A percentile compares a stretch with the other conserved stretches of the same genome.
Evolutionary conservation across 306 rosid genomes (phyloP).

Genomic region (Malus domestica): ASM211411v1 NC_041796.1:25641001-25641500

Average conservation of each 20-base stretch:
- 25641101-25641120: conserved; percentile 10
- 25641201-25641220: conserved; percentile 8
- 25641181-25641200: conserved; percentile 21
- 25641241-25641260: conserved; percentile 26
- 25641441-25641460: conserved; percentile 28
- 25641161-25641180: background rate
- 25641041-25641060: background rate
- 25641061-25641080: background rate
- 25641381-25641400: conserved; percentile 23
- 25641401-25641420: conserved; percentile 24
- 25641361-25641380: conserved; percentile 42
- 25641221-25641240: conserved; percentile 4
- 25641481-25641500: conserved; percentile 47
- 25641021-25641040: conserved; percentile 21
- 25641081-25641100: conserved; percentile 11
- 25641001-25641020: conserved; percentile 4
- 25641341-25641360: conserved; percentile 28
- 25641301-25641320: conserved; percentile 32
- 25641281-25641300: conserved; percentile 8
- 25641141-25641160: background rate
- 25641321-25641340: conserved; percentile 29
- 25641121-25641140: background rate
- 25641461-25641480: conserved; percentile 32
- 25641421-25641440: conserved; percentile 27
- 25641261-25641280: conserved; percentile 12